A percentile compares a stretch with the other conserved stretches of the same genome.
Conservation (phyloP, 352 stramenopile species). For the Phytopythium cucurbitacearum region DNA sequence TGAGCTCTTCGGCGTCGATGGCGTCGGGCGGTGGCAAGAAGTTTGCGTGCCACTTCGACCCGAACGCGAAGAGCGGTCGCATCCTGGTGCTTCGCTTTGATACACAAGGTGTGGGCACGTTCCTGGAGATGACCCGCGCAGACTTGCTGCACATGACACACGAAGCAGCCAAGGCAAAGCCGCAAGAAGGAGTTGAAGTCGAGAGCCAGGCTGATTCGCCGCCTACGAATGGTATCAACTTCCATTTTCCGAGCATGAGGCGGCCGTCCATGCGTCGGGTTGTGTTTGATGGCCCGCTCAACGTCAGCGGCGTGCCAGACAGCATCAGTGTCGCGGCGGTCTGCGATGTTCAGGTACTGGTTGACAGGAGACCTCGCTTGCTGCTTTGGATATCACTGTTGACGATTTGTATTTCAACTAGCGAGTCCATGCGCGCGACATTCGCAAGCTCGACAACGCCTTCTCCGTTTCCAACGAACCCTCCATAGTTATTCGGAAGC, state of each 20-base stretch:
- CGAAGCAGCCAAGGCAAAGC: slow-evolving; percentile 29
- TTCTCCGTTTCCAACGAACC: slow-evolving; percentile 74
- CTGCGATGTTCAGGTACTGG: slow-evolving; percentile 34
- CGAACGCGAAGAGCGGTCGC: slow-evolving; percentile 30
- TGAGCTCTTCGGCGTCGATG: slow-evolving; percentile 19
- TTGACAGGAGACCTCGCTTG: neutral
- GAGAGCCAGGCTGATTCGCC: neutral
- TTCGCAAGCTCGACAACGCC: slow-evolving; percentile 67
- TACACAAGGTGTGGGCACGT: slow-evolving; percentile 35
- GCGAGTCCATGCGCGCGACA: slow-evolving; percentile 69
- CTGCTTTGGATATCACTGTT: neutral
- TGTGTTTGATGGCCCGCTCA: neutral
- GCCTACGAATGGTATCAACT: neutral
- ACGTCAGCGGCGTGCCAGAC: slow-evolving; percentile 3
- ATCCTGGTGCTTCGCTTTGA: slow-evolving; percentile 54
- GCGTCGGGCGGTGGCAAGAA: slow-evolving; percentile 23
- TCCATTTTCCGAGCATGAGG: neutral
- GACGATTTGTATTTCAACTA: slow-evolving; percentile 11
- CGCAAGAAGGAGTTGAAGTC: slow-evolving; percentile 12
- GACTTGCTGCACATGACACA: slow-evolving; percentile 57
- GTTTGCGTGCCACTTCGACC: slow-evolving; percentile 38
- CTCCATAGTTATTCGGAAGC: slow-evolving; percentile 70
- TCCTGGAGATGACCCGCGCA: slow-evolving; percentile 49
- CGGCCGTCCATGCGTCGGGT: neutral
- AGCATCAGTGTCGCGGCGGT: slow-evolving; percentile 26